Evolutionary conservation across 257 asterid species (phyloP), one percentile per base, ranked within the genome.

Genomic region (Penstemon barbatus): DNA sequence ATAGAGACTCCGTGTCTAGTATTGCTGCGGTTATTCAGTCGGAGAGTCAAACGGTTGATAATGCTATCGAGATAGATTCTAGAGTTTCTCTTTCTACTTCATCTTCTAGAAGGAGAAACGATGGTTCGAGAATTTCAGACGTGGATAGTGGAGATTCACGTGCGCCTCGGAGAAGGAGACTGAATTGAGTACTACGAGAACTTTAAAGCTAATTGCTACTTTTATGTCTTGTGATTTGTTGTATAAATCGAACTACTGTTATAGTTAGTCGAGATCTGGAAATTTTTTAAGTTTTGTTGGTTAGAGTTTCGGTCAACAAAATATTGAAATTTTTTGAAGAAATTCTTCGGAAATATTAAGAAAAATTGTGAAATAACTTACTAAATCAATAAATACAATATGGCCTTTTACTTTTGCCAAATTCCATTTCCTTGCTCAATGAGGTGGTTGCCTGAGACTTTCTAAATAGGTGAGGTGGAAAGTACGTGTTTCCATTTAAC

Each of bases 1-100:
- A 94, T 61, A 80, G 99, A 81, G 97, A 89, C 69, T 91, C 97
- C 0, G 78, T 91, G 7, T 94, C 99, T 3, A 94, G 99, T 76
- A 89, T 94, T 61, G 99, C 99, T 53, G 99, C 99, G 55, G 97
- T 87, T 39, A 91, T 94, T 77, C 99, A 91, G 59, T 94, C 99
- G 0, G 99, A 91, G 86, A 87, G 97, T 68, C 97, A 89, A 63
- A 94, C 99, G 2, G 74, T 91, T 61, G 99, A 94, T 55, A 94
- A 89, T 46, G 95, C 97, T 3, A 71, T 89, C 7, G 99, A 94
- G 68, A 91, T 87, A 15, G 96, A 91, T 72, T 94, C 99, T 18
- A 88, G 83, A 0, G 96, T 90, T 45, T 83, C 99, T 3, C 82
- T 84, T 3, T 88, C 97, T 4, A 90, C 97, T 6, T 85, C 90